These are phyloP conservation scores for Symbiodinium natans DNA, from an alignment of 73 alveolate genomes.

Conservation along the genomic window DNA sequence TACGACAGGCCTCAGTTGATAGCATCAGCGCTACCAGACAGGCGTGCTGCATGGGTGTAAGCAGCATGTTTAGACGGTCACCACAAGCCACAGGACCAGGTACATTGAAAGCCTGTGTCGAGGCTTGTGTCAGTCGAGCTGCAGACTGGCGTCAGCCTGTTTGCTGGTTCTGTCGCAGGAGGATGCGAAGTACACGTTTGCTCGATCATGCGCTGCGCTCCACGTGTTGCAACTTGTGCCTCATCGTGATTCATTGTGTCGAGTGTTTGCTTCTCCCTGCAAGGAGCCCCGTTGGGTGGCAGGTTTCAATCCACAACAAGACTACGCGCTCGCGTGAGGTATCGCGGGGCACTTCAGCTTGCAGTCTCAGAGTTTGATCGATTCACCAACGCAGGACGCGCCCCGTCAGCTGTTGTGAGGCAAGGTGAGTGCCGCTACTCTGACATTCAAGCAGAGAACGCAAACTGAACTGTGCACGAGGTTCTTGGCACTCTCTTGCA, in stretches of 20 bases:
- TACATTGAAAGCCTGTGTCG: neutral
- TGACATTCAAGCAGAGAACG: no score
- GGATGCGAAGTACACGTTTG: neutral
- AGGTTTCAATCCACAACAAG: neutral
- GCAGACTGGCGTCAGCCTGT: constrained; percentile 37
- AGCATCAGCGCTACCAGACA: constrained; percentile 43
- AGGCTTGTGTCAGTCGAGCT: constrained; percentile 56
- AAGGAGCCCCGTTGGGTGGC: neutral
- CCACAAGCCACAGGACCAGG: neutral
- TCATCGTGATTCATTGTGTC: neutral
- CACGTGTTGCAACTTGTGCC: neutral
- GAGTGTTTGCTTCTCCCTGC: neutral
- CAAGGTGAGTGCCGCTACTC: neutral
- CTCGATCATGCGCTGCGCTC: neutral
- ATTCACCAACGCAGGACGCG: constrained; percentile 16
- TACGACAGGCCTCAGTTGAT: constrained; percentile 58
- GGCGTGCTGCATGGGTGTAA: neutral
- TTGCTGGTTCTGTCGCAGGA: constrained; percentile 35
- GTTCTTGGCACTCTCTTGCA: constrained; percentile 22
- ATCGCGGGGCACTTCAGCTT: neutral
- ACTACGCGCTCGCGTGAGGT: neutral
- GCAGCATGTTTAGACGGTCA: no score
- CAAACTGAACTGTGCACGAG: no score
- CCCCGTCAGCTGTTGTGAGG: constrained; percentile 60
- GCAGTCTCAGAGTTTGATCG: neutral